Evolutionary conservation across 495 filamentous ascomycete genomes (phyloP), one percentile per base, ranked within the genome.

Genomic region (Lasiosphaeris hirsuta): DNA sequence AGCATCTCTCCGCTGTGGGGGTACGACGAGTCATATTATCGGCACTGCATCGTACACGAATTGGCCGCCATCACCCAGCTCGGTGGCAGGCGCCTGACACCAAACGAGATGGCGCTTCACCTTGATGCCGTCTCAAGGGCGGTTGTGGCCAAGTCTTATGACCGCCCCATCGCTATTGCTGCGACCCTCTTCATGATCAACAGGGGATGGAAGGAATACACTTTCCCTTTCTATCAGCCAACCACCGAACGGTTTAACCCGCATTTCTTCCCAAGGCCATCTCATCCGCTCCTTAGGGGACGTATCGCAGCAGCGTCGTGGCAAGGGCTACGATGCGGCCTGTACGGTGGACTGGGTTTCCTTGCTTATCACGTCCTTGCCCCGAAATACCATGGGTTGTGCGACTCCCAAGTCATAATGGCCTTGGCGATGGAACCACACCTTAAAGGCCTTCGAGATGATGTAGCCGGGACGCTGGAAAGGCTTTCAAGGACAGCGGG

Each of bases 131-230:
- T 19, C 17, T 43, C 51, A n/a, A 43, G 51, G 39, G 17, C 7
- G 37, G 33, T 33, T n/a, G 51, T 54, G n/a, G 51, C 51, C 37
- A 9, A 54, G 40, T 54, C 51, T 10, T 54, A 54, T 39, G 51
- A 54, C 23, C 37, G 51, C 40, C 51, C 51, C 4, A 39, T 39
- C 51, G 37, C 51, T 39, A 56, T 46, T 30, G 52, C 33, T 13
- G 18, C 17, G 10, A 56, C 52, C 14, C 52, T 56, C 7, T 53
- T 53, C 33, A n/a, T 53, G 40, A 18, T 37, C 19, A 36, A 56
- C 33, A 45, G 23, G 42, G 52, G 52, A 45, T 9, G 52, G 52
- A 56, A 46, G 18, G 52, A 56, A 9, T 44, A 45, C 33, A 45
- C 40, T 9, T 56, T 56, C 52, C 53, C 39, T 15, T 50, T 50